These are phyloP conservation scores for Isochrysis galbana DNA, from an alignment of 78 protist genomes.

Conservation along the genomic window DNA sequence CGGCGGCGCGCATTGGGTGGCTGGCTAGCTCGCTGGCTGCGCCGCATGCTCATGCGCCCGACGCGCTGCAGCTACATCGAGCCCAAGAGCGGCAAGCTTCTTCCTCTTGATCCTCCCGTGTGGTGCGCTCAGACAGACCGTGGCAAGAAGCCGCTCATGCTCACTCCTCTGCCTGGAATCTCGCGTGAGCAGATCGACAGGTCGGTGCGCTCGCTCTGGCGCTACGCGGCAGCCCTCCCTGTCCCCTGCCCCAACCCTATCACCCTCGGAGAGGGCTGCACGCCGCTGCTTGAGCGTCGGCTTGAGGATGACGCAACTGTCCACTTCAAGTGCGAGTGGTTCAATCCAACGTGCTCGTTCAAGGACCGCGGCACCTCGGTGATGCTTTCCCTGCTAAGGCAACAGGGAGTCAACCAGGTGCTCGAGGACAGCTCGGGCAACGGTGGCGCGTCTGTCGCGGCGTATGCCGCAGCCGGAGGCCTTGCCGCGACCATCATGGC, in stretches of 20 bases:
- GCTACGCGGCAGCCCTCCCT: neutral
- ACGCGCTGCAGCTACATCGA: too few relatives aligned
- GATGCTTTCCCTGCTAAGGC: neutral
- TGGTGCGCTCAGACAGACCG: too few relatives aligned
- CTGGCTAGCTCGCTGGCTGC: too few relatives aligned
- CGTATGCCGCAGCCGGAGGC: neutral
- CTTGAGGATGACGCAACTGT: neutral
- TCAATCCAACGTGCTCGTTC: constrained; percentile 30
- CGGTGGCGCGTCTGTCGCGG: constrained; percentile 9
- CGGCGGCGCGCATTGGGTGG: too few relatives aligned
- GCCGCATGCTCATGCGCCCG: too few relatives aligned
- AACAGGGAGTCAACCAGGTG: neutral
- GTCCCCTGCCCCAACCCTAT: neutral
- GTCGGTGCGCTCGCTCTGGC: neutral
- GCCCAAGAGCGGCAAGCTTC: too few relatives aligned
- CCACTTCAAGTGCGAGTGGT: neutral
- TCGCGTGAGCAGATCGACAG: neutral
- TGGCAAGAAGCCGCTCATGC: constrained; percentile 15
- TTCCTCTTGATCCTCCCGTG: too few relatives aligned
- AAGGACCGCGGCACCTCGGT: constrained; percentile 25
- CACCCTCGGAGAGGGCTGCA: constrained; percentile 28
- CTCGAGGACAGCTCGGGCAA: constrained; percentile 26
- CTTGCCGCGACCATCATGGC: neutral
- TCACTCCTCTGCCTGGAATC: neutral
- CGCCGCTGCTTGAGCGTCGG: neutral